Percentiles rank a stretch among this genome's conserved stretches.
Conservation (phyloP, 179 eudicot genomes). For the Sideroxylon spinosum region DNA sequence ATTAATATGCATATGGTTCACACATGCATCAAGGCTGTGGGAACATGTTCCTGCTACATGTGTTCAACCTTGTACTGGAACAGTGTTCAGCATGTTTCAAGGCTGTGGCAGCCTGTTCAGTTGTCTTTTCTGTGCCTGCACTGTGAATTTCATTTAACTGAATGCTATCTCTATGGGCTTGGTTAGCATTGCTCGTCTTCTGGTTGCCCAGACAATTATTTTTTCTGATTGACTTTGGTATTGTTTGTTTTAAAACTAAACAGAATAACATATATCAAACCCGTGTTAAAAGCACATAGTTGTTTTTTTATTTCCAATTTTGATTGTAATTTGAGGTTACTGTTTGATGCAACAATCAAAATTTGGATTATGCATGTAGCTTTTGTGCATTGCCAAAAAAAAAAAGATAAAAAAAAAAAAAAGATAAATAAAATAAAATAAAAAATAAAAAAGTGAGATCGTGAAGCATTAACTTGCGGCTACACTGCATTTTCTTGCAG, state of each 20-base stretch:
- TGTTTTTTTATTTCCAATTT: background rate
- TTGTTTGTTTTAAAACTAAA: background rate
- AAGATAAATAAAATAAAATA: too few species aligned
- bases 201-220: background rate
- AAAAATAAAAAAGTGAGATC: background rate
- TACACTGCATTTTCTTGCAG: background rate
- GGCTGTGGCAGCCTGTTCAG: background rate
- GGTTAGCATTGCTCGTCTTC: background rate
- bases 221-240: background rate
- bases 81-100: background rate
- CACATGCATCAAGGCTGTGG: too few species aligned
- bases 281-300: background rate
- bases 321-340: background rate
- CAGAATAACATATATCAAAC: background rate
- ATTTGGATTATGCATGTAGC: background rate
- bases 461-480: background rate
- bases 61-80: background rate
- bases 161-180: background rate
- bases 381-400: background rate
- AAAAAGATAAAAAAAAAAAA: background rate
- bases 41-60: background rate
- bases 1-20: background rate
- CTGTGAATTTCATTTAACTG: background rate
- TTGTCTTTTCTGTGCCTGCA: background rate
- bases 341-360: constrained; percentile 5